Conservation (phyloP, 108 stramenopile species). For the Skeletonema tropicum region DNA sequence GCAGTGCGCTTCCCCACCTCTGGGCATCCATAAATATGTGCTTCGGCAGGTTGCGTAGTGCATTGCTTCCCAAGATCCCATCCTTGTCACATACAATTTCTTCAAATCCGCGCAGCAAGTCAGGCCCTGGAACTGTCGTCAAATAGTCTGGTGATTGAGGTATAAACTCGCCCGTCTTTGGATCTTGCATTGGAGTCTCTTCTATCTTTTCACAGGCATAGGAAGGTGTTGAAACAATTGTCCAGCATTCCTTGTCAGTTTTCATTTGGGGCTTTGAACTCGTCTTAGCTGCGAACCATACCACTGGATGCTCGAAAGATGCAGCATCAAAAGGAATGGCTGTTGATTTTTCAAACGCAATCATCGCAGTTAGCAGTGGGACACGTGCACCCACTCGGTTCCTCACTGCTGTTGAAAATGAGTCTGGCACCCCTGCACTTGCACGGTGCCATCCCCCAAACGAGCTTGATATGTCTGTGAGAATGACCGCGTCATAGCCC, state of each 20-base stretch:
- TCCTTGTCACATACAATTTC: slow-evolving; percentile 5
- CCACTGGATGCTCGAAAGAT: slow-evolving; percentile 34
- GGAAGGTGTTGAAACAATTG: slow-evolving; percentile 61
- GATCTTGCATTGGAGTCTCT: slow-evolving; percentile 69
- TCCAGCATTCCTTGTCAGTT: slow-evolving; percentile 56
- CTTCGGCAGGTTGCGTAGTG: slow-evolving; percentile 28
- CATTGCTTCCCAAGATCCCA: not conserved
- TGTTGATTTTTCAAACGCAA: slow-evolving; percentile 48
- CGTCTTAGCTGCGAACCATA: slow-evolving; percentile 66
- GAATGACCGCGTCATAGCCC: slow-evolving; percentile 61
- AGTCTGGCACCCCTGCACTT: slow-evolving; percentile 61
- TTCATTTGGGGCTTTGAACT: slow-evolving; percentile 55
- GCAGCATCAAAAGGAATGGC: slow-evolving; percentile 43
- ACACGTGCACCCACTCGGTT: slow-evolving; percentile 42
- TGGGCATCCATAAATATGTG: slow-evolving; percentile 56
- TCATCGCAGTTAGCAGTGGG: slow-evolving; percentile 66
- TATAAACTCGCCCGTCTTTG: slow-evolving; percentile 57
- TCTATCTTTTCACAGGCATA: slow-evolving; percentile 58
- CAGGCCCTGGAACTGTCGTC: slow-evolving; percentile 54
- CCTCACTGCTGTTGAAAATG: slow-evolving; percentile 44
- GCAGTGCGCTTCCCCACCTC: slow-evolving; percentile 64
- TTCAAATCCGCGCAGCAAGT: slow-evolving; percentile 46
- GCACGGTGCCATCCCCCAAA: slow-evolving; percentile 73
- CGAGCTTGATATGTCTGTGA: slow-evolving; percentile 60
- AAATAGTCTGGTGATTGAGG: slow-evolving; percentile 61